phyloP scores from a whole-genome alignment of 2,329 filamentous ascomycete species.

The Myriosclerotinia duriaeana region DNA sequence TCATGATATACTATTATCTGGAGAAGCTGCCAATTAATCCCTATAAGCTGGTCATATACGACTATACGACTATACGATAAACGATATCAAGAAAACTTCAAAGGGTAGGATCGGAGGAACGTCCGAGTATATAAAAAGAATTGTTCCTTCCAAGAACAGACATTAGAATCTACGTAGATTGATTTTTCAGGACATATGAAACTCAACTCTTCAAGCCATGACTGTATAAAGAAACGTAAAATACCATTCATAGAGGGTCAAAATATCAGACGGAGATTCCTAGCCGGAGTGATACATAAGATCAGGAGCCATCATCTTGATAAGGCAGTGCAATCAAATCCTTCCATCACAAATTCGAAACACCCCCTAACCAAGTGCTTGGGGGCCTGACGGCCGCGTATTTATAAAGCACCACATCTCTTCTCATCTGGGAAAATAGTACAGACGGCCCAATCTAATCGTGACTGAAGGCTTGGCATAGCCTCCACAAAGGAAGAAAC shows the following conservation, averaged over 20 bases:
- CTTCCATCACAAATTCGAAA: slow-evolving; percentile 1
- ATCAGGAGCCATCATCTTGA: not conserved
- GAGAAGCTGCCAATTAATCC: not conserved
- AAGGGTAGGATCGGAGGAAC: not conserved
- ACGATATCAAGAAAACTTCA: not conserved
- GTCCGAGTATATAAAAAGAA: not conserved
- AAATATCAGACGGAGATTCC: not conserved
- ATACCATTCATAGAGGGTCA: not conserved
- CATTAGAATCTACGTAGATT: not conserved
- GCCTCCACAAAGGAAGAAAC: slow-evolving; percentile 5
- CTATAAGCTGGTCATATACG: not conserved
- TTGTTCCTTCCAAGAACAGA: not conserved
- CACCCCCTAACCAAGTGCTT: not conserved
- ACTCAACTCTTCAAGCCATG: not conserved
- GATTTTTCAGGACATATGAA: not conserved
- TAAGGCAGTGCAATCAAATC: not conserved
- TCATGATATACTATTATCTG: not conserved
- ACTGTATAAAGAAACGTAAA: not conserved
- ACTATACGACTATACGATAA: not conserved
- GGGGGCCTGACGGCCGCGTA: not conserved
- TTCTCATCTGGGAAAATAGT: not conserved
- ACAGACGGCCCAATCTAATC: not conserved
- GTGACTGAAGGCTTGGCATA: not conserved
- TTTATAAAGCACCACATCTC: not conserved
- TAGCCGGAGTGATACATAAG: not conserved